These are phyloP conservation scores for Ramaria sp. DNA, from an alignment of 768 basidiomycete genomes.

Conservation along the genomic window DNA sequence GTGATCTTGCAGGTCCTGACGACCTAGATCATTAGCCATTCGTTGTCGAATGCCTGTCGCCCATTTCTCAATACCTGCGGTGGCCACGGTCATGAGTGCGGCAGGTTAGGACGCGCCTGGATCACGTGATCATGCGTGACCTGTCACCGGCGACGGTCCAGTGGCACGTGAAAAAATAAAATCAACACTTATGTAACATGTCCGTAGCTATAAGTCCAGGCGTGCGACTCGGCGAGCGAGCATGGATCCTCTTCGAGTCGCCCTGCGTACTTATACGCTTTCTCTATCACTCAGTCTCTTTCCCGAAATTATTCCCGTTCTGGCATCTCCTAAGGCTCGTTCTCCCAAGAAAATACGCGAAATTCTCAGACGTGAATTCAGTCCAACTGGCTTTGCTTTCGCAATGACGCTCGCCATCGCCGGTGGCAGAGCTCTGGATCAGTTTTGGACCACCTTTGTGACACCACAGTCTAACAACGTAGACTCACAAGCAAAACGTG, in stretches of 20 bases:
- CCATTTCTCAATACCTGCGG: conserved; percentile 54
- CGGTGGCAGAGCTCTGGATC: conserved; percentile 47
- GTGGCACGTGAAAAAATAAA: too few relatives aligned
- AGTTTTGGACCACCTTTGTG: conserved; percentile 27
- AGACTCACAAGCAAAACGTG: background rate
- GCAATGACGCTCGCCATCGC: conserved; percentile 54
- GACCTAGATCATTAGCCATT: conserved; percentile 65
- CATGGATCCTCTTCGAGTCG: conserved; percentile 19
- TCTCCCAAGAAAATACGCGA: conserved; percentile 16
- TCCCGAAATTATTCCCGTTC: conserved; percentile 48
- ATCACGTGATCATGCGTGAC: background rate
- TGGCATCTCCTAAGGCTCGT: conserved; percentile 23
- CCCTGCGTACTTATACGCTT: conserved; percentile 58
- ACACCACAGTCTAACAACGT: background rate
- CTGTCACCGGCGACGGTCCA: background rate
- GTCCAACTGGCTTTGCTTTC: conserved; percentile 56
- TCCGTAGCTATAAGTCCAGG: background rate
- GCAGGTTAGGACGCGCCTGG: background rate
- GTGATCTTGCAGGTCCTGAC: conserved; percentile 60
- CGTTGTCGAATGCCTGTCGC: conserved; percentile 51
- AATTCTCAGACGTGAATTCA: conserved; percentile 47
- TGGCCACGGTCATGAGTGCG: background rate
- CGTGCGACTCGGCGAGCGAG: background rate
- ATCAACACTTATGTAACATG: too few relatives aligned
- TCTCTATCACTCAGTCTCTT: conserved; percentile 56